A percentile compares a stretch with the other conserved stretches of the same genome.
Conservation (phyloP, 2,329 filamentous ascomycete genomes). For the Incumbomyces lentus region DNA sequence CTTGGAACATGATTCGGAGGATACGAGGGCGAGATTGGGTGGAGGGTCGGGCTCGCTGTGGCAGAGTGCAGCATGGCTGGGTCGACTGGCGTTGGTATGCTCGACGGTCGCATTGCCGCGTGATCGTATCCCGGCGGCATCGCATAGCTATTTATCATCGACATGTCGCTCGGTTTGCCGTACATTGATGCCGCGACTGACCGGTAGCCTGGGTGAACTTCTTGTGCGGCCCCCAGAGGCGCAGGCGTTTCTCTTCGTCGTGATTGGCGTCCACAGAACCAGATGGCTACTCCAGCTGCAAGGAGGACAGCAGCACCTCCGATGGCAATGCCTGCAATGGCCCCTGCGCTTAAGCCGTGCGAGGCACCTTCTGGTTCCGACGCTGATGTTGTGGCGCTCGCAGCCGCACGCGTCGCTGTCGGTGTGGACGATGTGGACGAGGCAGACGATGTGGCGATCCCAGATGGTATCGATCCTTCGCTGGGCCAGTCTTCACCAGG, state of each 20-base stretch:
- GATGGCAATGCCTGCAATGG: conserved; percentile 11
- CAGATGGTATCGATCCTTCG: conserved; percentile 8
- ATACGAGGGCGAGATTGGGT: neutral
- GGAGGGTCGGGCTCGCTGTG: conserved; percentile 1
- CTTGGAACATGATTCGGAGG: neutral
- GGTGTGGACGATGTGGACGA: conserved; percentile 2
- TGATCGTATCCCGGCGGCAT: conserved; percentile 3
- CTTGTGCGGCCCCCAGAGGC: neutral
- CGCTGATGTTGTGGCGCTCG: neutral
- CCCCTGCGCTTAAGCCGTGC: conserved; percentile 3
- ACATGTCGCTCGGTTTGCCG: conserved; percentile 3
- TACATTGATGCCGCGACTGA: neutral
- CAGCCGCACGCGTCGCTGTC: neutral
- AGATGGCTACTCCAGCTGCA: conserved; percentile 3
- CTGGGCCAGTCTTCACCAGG: conserved; percentile 18
- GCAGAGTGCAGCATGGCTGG: neutral
- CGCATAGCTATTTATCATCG: neutral
- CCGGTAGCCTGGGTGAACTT: neutral
- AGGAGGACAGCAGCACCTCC: conserved; percentile 8
- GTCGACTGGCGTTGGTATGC: neutral
- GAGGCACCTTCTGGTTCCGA: too few species aligned
- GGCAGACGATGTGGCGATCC: neutral
- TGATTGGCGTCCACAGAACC: conserved; percentile 7
- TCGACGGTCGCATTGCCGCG: neutral
- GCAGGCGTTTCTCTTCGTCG: neutral